These are phyloP conservation scores for Rutstroemia sp. DNA, from an alignment of 2,329 filamentous ascomycete genomes.

Conservation along the genomic window DNA sequence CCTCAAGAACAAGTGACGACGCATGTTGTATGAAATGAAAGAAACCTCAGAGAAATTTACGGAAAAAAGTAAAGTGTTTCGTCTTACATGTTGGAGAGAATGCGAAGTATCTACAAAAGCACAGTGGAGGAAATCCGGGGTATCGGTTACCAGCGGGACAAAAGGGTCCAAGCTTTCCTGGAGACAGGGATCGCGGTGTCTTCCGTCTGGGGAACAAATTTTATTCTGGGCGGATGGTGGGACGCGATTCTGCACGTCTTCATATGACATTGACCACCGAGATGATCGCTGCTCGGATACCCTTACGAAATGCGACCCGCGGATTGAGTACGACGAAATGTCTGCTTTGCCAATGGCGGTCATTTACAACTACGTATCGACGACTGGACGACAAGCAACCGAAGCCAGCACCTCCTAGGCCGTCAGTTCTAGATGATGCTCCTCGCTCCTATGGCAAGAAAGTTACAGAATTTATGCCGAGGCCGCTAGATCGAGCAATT, in stretches of 20 bases:
- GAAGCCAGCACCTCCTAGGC: constrained; percentile 22
- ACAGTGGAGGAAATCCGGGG: constrained; percentile 13
- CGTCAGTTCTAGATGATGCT: constrained; percentile 46
- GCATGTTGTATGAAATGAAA: constrained; percentile 36
- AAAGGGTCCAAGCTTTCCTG: neutral
- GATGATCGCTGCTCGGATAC: constrained; percentile 24
- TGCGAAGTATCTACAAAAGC: neutral
- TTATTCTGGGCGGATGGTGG: neutral
- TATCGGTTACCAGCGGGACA: constrained; percentile 18
- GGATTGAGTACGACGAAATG: constrained; percentile 33
- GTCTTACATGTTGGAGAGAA: neutral
- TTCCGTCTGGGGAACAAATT: constrained; percentile 4
- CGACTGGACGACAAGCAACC: constrained; percentile 26
- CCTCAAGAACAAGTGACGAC: constrained; percentile 45
- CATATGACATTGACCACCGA: constrained; percentile 3
- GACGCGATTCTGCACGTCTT: neutral
- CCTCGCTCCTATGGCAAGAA: constrained; percentile 53
- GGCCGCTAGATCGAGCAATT: constrained; percentile 64
- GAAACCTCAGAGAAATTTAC: neutral
- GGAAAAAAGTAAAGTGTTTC: neutral
- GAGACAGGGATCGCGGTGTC: neutral
- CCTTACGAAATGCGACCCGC: constrained; percentile 13
- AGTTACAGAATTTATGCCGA: constrained; percentile 48
- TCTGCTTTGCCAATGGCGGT: constrained; percentile 44
- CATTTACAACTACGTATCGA: constrained; percentile 40